phyloP scores from a whole-genome alignment of 805 yeast species.

The Cephaloascus fragrans region DNA sequence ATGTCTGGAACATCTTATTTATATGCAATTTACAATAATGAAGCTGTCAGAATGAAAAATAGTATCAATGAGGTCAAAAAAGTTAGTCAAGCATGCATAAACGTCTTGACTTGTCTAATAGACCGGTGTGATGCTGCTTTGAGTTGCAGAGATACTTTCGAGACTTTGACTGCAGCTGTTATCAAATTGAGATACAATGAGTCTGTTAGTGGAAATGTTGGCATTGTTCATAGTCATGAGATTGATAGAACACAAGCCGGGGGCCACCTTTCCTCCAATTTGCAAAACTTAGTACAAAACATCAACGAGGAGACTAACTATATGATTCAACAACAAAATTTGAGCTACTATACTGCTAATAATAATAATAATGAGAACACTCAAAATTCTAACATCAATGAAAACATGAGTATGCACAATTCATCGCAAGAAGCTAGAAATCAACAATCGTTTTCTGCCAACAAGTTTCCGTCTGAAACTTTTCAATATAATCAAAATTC shows the following conservation, averaged over 20 bases:
- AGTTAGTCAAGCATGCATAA: constrained; percentile 45
- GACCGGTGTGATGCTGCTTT: constrained; percentile 75
- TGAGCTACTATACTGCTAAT: not conserved
- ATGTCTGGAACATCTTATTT: constrained; percentile 84
- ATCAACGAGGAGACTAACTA: constrained; percentile 6
- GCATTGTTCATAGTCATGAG: constrained; percentile 10
- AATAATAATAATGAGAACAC: no score
- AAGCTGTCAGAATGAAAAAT: constrained; percentile 36
- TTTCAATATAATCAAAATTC: not conserved
- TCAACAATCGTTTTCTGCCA: not conserved
- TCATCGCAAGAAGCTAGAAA: no score
- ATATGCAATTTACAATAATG: constrained; percentile 65
- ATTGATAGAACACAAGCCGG: constrained; percentile 20
- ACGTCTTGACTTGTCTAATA: constrained; percentile 48
- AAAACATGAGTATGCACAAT: no score
- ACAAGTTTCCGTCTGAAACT: no score
- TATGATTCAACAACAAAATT: not conserved
- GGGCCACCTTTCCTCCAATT: constrained; percentile 26
- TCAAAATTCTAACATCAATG: no score
- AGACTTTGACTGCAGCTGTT: constrained; percentile 63
- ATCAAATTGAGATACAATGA: constrained; percentile 44
- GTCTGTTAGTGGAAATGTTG: constrained; percentile 11
- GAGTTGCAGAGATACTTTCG: constrained; percentile 62
- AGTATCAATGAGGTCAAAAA: constrained; percentile 31
- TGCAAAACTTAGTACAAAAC: constrained; percentile 25